Evolutionary conservation across 192 early-diverging fungal species (phyloP).

Genomic region (Geranomyces michiganensis): DNA sequence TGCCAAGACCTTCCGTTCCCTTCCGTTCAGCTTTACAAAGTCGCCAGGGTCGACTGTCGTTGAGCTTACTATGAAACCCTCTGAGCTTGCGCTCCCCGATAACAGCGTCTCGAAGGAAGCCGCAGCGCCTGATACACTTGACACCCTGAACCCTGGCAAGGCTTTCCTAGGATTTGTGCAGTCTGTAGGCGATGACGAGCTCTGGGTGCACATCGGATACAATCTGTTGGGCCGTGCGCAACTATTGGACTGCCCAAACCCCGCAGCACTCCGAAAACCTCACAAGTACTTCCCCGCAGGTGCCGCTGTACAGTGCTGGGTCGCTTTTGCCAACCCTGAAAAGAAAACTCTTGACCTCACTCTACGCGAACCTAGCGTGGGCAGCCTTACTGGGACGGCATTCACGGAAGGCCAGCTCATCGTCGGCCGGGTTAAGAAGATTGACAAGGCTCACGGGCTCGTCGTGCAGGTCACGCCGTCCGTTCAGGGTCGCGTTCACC

Average conservation of each 20-base stretch:
- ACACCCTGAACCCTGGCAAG: conserved; percentile 36
- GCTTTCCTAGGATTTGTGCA: conserved; percentile 47
- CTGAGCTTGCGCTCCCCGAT: conserved; percentile 44
- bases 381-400: conserved; percentile 27
- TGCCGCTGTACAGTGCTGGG: conserved; percentile 35
- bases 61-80: conserved; percentile 61
- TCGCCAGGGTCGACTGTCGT: conserved; percentile 55
- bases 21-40: conserved; percentile 65
- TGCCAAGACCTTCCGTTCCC: conserved; percentile 62
- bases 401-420: conserved; percentile 60
- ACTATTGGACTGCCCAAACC: conserved; percentile 38
- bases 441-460: conserved; percentile 52
- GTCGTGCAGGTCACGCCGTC: conserved; percentile 57
- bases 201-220: conserved; percentile 49
- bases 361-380: conserved; percentile 17
- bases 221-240: conserved; percentile 42
- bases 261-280: conserved; percentile 32
- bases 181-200: conserved; percentile 30
- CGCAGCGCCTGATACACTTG: conserved; percentile 20
- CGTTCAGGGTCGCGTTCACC: conserved; percentile 62
- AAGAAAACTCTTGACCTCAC: conserved; percentile 39
- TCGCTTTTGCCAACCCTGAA: conserved; percentile 32
- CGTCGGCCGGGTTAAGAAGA: conserved; percentile 56
- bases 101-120: not conserved
- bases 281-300: conserved; percentile 40